Base-by-base conservation (phyloP, 768 basidiomycete genomes). In the Ramaria sp. region DNA sequence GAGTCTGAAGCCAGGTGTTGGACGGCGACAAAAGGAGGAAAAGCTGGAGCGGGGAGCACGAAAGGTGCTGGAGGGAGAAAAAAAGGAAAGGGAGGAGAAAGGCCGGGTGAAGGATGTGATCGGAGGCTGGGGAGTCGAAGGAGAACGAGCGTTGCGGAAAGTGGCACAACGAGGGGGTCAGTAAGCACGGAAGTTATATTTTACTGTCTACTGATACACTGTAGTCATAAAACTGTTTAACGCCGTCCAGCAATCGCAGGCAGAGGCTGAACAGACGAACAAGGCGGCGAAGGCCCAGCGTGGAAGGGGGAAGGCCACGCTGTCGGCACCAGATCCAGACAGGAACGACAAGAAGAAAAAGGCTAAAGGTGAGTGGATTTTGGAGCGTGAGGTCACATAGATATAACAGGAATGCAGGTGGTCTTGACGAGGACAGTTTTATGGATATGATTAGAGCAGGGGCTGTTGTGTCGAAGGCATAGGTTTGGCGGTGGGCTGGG, bases 211-310 rank as follows among this genome's bases (percentile, higher is more conserved):
- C 42, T 20, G 30, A 13, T 30, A 30, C 37, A 27, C n/a, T 43
- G 4, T 53, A 80, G 90, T 92, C 47, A 88, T 92, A n/a, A 82
- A 86, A 64, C 72, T 92, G 15, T 92, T 92, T 73, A 92, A 92
- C 63, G 82, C 79, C 4, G 87, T 92, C 50, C 90, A 91, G 60
- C 86, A 88, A 61, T 84, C 88, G 19, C 90, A 92, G 63, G 72
- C 76, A 27, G 77, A 75, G 12, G 73, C 78, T 1, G 67, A 75
- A 10, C 74, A 68, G 5, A 76, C 77, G 11, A 77, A 74, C 22
- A 82, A 82, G 64, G 78, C 81, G 57, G 65, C 75, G 55, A 88
- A 86, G 70, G 72, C 76, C 11, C 67, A 75, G 31, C 76, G 84
- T 63, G 88, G 89, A 4, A 76, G 79, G 20, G 88, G 88, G 24